Evolutionary conservation across 306 rosid species (phyloP).

Genomic region (Carpinus fangiana): DNA sequence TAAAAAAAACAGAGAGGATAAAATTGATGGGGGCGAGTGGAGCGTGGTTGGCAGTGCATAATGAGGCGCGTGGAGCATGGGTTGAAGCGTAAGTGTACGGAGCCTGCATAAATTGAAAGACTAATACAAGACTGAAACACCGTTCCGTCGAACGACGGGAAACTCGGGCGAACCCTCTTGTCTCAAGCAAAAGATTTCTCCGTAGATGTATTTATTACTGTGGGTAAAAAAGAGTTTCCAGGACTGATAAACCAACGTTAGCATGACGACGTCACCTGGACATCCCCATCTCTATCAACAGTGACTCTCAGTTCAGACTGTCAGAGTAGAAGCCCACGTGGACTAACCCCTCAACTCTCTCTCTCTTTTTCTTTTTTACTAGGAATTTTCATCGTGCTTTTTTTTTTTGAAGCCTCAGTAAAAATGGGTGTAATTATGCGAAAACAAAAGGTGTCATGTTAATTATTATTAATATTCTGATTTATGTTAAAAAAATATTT

Average conservation of each 20-base stretch:
- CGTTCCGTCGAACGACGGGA: constrained; percentile 35
- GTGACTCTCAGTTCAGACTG: neutral
- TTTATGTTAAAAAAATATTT: too few relatives aligned
- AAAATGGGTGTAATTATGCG: too few relatives aligned
- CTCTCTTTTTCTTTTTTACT: neutral
- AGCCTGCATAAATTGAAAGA: neutral
- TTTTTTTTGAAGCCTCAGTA: too few relatives aligned
- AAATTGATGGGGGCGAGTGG: too few relatives aligned
- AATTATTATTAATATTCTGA: too few relatives aligned
- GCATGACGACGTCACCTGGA: constrained; percentile 37
- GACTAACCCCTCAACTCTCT: neutral
- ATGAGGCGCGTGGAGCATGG: neutral
- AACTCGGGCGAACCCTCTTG: constrained; percentile 27
- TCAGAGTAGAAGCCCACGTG: neutral
- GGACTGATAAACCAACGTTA: constrained; percentile 13
- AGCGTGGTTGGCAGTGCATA: neutral
- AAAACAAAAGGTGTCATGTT: too few relatives aligned
- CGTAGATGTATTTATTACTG: neutral
- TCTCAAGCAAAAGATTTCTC: constrained; percentile 37
- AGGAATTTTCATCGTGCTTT: neutral
- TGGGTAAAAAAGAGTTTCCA: neutral
- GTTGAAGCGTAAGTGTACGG: neutral
- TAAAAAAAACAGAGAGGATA: too few relatives aligned
- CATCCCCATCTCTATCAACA: constrained; percentile 1
- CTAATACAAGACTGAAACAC: constrained; percentile 17